A percentile compares a stretch with the other conserved stretches of the same genome.
Evolutionary conservation across 495 filamentous ascomycete species (phyloP).

Genomic region (Cercophora sp.): DNA sequence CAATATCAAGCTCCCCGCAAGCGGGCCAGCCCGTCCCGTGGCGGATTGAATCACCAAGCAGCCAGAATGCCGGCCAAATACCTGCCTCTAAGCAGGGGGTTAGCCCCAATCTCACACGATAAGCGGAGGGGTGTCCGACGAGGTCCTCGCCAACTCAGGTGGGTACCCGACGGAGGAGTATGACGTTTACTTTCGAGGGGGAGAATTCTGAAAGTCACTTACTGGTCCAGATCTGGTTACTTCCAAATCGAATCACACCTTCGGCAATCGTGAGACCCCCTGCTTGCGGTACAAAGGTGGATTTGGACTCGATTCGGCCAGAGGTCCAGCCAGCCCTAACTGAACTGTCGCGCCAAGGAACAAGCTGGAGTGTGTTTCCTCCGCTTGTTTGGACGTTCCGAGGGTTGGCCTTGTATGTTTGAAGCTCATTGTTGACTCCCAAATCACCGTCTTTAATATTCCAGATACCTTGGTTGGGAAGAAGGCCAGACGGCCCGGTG

Average conservation of each 20-base stretch:
- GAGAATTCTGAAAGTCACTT: too few relatives aligned
- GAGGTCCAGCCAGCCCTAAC: conserved; percentile 39
- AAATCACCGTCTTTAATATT: conserved; percentile 36
- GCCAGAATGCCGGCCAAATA: conserved; percentile 54
- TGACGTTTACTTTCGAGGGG: too few relatives aligned
- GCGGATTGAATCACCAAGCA: conserved; percentile 43
- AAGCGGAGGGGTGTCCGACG: too few relatives aligned
- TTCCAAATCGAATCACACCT: conserved; percentile 42
- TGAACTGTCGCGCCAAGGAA: conserved; percentile 35
- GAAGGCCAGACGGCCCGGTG: conserved; percentile 22
- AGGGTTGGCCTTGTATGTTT: conserved; percentile 36
- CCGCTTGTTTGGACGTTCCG: conserved; percentile 42
- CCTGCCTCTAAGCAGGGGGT: too few relatives aligned
- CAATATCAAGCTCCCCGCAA: conserved; percentile 50
- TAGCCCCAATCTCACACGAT: too few relatives aligned
- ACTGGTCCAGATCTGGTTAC: conserved; percentile 26
- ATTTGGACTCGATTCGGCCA: conserved; percentile 44
- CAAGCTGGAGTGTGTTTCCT: conserved; percentile 41
- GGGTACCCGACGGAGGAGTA: too few relatives aligned
- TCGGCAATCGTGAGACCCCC: conserved; percentile 39
- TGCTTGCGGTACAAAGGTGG: conserved; percentile 39
- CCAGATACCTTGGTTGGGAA: conserved; percentile 37
- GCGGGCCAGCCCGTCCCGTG: conserved; percentile 40
- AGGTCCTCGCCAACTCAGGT: too few relatives aligned
- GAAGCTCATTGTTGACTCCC: conserved; percentile 41